These are phyloP conservation scores for Cladophialophora exuberans DNA, from an alignment of 2,329 filamentous ascomycete species.

Conservation along the genomic window DNA sequence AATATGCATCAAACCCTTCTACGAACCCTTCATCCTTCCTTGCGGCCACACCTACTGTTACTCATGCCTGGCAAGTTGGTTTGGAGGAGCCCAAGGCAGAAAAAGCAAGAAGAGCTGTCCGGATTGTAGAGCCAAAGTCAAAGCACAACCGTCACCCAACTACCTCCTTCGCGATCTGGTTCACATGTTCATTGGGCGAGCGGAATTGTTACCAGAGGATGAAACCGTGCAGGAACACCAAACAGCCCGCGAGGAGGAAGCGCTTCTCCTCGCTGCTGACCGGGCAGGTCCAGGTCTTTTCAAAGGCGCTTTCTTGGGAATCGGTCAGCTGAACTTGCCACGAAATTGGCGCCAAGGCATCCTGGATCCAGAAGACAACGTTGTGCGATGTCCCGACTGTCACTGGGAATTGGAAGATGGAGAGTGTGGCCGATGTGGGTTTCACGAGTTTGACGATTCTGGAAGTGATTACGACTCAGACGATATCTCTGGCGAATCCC, in stretches of 20 bases:
- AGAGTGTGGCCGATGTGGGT: constrained; percentile 59
- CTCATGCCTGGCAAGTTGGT: constrained; percentile 48
- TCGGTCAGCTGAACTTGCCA: constrained; percentile 17
- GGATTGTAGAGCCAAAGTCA: constrained; percentile 65
- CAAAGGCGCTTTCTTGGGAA: constrained; percentile 59
- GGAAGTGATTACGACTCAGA: constrained; percentile 32
- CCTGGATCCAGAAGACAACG: constrained; percentile 61
- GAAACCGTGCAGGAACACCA: constrained; percentile 66
- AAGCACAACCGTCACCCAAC: constrained; percentile 63
- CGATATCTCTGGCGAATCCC: constrained; percentile 10
- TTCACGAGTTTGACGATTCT: constrained; percentile 37
- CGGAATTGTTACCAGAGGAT: constrained; percentile 64
- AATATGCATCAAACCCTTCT: constrained; percentile 69
- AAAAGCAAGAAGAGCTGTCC: constrained; percentile 65
- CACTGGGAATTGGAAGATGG: constrained; percentile 67
- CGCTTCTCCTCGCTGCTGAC: constrained; percentile 62
- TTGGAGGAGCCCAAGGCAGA: constrained; percentile 33
- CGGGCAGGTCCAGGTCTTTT: constrained; percentile 65
- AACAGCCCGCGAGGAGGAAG: constrained; percentile 62
- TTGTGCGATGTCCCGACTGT: constrained; percentile 65
- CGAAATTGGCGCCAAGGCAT: constrained; percentile 40
- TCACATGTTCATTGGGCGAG: constrained; percentile 62
- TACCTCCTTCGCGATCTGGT: constrained; percentile 69
- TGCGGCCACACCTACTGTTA: constrained; percentile 77
- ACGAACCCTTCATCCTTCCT: constrained; percentile 69